These are phyloP conservation scores for Hordeum pubiflorum DNA, from an alignment of 202 grass and related monocot genomes.

Conservation along the genomic window DNA sequence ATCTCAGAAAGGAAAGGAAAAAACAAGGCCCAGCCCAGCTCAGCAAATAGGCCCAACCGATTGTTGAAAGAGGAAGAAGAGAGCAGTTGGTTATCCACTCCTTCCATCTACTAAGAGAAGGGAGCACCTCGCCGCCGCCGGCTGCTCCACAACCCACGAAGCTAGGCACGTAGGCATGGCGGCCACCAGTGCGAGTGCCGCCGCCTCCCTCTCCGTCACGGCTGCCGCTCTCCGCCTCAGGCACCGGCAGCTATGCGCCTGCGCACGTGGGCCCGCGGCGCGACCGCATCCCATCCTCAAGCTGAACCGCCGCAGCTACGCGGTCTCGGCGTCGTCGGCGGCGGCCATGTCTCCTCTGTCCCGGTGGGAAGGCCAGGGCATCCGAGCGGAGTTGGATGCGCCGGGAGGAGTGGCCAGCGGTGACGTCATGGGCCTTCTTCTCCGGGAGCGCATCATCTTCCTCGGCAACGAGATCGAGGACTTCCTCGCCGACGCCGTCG, in stretches of 20 bases:
- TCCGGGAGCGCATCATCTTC: constrained; percentile 78
- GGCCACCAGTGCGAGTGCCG: constrained; percentile 23
- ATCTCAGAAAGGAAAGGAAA: not conserved
- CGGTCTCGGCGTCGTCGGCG: not conserved
- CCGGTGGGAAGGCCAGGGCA: constrained; percentile 16
- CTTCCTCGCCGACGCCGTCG: constrained; percentile 73
- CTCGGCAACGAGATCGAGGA: constrained; percentile 86
- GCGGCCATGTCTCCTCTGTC: constrained; percentile 8
- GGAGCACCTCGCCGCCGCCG: constrained; percentile 2
- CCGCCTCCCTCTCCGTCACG: constrained; percentile 42
- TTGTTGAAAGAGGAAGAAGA: not conserved
- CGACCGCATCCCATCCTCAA: constrained; percentile 13
- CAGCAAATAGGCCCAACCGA: not conserved
- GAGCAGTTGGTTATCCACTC: not conserved
- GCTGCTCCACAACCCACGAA: not conserved
- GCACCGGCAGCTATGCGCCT: not conserved
- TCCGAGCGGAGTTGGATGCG: constrained; percentile 29
- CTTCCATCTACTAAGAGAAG: not conserved
- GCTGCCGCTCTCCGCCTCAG: constrained; percentile 22
- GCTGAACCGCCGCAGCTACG: constrained; percentile 16
- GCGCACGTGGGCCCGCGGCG: not conserved
- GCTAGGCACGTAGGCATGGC: not conserved
- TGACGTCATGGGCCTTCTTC: constrained; percentile 59
- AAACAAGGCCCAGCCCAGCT: not conserved
- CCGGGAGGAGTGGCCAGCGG: constrained; percentile 9